Conservation (phyloP, 306 rosid genomes). For the Vigna trinervia region DNA sequence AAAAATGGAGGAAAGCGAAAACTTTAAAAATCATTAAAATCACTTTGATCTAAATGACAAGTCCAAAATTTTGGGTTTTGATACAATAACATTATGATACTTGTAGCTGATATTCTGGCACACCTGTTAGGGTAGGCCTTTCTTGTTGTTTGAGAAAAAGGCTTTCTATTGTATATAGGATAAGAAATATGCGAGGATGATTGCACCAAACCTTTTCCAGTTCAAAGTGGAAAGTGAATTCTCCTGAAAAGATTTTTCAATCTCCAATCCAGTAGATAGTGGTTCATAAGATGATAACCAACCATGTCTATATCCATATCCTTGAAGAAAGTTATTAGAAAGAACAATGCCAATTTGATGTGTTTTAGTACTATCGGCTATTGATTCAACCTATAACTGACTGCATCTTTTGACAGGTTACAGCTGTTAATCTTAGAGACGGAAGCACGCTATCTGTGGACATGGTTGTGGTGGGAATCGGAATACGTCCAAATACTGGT, state of each 20-base stretch:
- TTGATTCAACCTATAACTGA: slow-evolving; percentile 4
- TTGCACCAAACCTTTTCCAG: slow-evolving; percentile 2
- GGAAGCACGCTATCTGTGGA: slow-evolving; percentile 71
- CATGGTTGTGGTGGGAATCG: slow-evolving; percentile 98
- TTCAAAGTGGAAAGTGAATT: slow-evolving; percentile 10
- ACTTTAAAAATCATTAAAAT: slow-evolving; percentile 9
- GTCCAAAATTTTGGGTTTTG: neutral
- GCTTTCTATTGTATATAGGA: neutral
- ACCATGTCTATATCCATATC: neutral
- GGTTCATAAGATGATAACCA: neutral
- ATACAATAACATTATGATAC: neutral
- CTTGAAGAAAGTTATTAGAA: slow-evolving; percentile 15
- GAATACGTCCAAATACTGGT: slow-evolving; percentile 95
- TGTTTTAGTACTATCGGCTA: slow-evolving; percentile 14
- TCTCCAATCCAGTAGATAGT: slow-evolving; percentile 18
- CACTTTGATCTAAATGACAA: slow-evolving; percentile 1
- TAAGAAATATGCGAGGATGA: slow-evolving; percentile 15
- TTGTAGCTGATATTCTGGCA: neutral
- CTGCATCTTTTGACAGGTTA: slow-evolving; percentile 63
- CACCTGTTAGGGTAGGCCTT: neutral
- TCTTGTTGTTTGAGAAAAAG: neutral
- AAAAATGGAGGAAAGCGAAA: slow-evolving; percentile 15
- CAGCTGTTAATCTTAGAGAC: slow-evolving; percentile 85
- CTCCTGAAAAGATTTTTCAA: slow-evolving; percentile 2
- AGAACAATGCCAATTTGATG: neutral